Percentiles rank a stretch among this genome's conserved stretches.
Evolutionary conservation across 2,329 filamentous ascomycete genomes (phyloP).

Genomic region (Aphanocladium album): DNA sequence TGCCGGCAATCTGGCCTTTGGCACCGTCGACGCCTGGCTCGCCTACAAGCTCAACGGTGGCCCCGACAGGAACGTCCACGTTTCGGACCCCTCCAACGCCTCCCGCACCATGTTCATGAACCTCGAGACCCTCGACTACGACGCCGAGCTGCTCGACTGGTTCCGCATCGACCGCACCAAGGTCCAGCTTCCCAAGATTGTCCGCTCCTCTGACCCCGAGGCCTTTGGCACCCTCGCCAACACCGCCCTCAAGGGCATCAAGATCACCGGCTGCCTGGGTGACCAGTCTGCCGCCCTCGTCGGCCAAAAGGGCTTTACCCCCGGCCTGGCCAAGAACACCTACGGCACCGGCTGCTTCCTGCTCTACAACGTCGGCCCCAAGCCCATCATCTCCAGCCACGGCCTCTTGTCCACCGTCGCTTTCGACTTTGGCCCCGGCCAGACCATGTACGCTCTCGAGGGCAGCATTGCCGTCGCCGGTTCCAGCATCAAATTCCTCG

Average conservation of each 20-base stretch:
- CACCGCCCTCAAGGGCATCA: constrained; percentile 60
- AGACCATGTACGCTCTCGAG: constrained; percentile 70
- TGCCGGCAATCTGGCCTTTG: constrained; percentile 66
- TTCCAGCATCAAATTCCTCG: constrained; percentile 66
- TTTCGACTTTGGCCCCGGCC: constrained; percentile 64
- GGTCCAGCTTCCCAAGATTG: constrained; percentile 69
- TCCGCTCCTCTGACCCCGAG: constrained; percentile 64
- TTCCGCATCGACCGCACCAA: constrained; percentile 68
- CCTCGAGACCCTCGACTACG: constrained; percentile 68
- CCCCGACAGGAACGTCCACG: constrained; percentile 57
- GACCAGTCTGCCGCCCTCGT: constrained; percentile 79
- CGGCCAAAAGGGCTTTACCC: constrained; percentile 71
- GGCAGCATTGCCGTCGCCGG: constrained; percentile 74
- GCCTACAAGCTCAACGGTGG: constrained; percentile 75
- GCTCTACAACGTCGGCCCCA: constrained; percentile 74
- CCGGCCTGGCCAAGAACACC: constrained; percentile 77
- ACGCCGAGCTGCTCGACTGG: constrained; percentile 66
- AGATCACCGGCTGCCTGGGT: constrained; percentile 72
- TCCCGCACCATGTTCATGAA: constrained; percentile 87
- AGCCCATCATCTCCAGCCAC: constrained; percentile 73
- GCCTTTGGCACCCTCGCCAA: constrained; percentile 61
- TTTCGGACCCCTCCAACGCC: constrained; percentile 79
- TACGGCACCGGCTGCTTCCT: constrained; percentile 84
- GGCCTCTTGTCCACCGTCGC: constrained; percentile 73
- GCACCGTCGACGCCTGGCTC: constrained; percentile 77